These are phyloP conservation scores for Casaregolazyma lundiana DNA, from an alignment of 1,139 yeast genomes.

Conservation along the genomic window DNA sequence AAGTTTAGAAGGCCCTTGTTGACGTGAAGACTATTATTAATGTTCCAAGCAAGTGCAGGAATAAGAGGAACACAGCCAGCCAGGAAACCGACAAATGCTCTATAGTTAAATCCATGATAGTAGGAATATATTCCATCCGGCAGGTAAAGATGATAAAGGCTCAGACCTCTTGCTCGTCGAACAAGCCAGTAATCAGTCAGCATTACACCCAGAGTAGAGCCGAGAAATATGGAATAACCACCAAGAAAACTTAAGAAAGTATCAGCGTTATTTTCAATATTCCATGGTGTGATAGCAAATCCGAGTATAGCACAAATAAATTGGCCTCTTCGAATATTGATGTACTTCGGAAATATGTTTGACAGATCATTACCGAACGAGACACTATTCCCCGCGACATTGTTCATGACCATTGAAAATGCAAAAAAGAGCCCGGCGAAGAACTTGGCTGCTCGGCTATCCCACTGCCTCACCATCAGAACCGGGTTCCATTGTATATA, in stretches of 20 bases:
- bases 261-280: slow-evolving; percentile 41
- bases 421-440: slow-evolving; percentile 43
- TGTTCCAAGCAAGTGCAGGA: slow-evolving; percentile 14
- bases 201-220: slow-evolving; percentile 44
- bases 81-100: slow-evolving; percentile 9
- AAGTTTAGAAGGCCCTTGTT: slow-evolving; percentile 16
- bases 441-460: slow-evolving; percentile 37
- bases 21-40: slow-evolving; percentile 14
- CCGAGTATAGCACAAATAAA: slow-evolving; percentile 40
- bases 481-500: slow-evolving; percentile 36
- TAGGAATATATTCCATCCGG: slow-evolving; percentile 15
- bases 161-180: slow-evolving; percentile 24
- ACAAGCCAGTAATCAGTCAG: slow-evolving; percentile 40
- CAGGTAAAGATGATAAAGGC: slow-evolving; percentile 11
- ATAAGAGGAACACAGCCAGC: slow-evolving; percentile 9
- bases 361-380: slow-evolving; percentile 51
- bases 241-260: slow-evolving; percentile 43
- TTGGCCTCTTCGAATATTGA: slow-evolving; percentile 51
- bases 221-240: slow-evolving; percentile 43
- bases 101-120: slow-evolving; percentile 14
- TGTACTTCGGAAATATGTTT: slow-evolving; percentile 44
- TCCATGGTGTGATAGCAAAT: slow-evolving; percentile 48
- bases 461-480: slow-evolving; percentile 31
- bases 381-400: slow-evolving; percentile 46
- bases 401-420: slow-evolving; percentile 44